Evolutionary conservation across 495 filamentous ascomycete species (phyloP), one percentile per base, ranked within the genome.

Genomic region (Cladorrhinum samala): DNA sequence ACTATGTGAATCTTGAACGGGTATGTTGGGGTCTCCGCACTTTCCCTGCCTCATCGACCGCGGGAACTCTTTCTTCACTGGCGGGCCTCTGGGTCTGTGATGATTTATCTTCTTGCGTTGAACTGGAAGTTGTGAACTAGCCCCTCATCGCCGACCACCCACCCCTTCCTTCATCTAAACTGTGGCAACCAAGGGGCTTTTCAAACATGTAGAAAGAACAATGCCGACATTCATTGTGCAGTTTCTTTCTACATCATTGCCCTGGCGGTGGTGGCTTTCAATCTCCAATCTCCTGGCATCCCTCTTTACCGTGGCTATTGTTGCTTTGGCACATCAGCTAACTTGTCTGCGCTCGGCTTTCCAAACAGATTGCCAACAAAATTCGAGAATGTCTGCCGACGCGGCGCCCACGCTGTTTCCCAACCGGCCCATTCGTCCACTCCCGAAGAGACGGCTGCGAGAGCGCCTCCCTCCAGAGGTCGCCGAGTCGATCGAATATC

Each of bases 391-490:
- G 78, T 82, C 84, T 67, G 77, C 85, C 60, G 88, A 93, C 68
- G 83, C 85, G 44, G 75, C 77, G 48, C 91, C 90, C 46, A 76
- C 84, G 27, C 68, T 87, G 58, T 93, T 88, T 64, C 88, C 89
- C 56, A 87, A 94, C 61, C 83, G 94, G 60, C 85, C 91, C 52
- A 97, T 99, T 64, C 88, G 91, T 38, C 94, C 94, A 45, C 77
- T 99, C 49, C 94, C 94, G 27, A 93, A 87, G 71, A 83, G 89
- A 54, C 83, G 85, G 51, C 76, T 97, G 17, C 86, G 90, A 45
- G 89, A 91, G 56, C 84, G 89, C 37, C 76, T 99, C 20, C 87
- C 91, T 14, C 82, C 84, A 54, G 89, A 93, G 59, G 83, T 88
- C 53, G 91, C 88, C 48, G 84, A 87, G 36, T 83, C 83, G 14